phyloP scores from a whole-genome alignment of 371 early-diverging fungal genomes.

The Mortierella sp. region DNA sequence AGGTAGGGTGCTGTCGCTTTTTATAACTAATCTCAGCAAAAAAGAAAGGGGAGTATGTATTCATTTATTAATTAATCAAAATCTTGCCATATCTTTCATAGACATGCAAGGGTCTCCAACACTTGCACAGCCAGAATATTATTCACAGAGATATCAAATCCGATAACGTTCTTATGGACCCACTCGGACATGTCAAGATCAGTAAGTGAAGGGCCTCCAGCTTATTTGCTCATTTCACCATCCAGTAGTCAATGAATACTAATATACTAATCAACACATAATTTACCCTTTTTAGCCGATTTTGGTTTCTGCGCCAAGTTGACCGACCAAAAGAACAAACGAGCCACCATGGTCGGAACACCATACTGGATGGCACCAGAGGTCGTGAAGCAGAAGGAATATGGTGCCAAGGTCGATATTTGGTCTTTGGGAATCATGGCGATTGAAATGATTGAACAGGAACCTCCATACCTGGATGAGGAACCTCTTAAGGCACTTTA shows the following conservation, averaged over 20 bases:
- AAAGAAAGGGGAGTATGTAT: neutral
- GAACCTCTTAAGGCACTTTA: conserved; percentile 95
- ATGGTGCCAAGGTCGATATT: conserved; percentile 92
- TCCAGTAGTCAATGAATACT: neutral
- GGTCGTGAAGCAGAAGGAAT: conserved; percentile 92
- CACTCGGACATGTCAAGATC: conserved; percentile 93
- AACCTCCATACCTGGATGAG: conserved; percentile 97
- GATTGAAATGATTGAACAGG: conserved; percentile 98
- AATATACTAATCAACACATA: neutral
- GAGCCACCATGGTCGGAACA: conserved; percentile 98
- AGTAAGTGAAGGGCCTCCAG: conserved; percentile 60
- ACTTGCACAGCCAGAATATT: conserved; percentile 92
- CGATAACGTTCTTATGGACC: conserved; percentile 92
- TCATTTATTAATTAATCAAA: neutral
- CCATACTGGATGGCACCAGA: conserved; percentile 97
- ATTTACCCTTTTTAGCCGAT: conserved; percentile 63
- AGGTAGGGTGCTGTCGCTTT: conserved; percentile 64
- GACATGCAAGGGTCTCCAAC: conserved; percentile 90
- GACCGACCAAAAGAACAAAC: conserved; percentile 85
- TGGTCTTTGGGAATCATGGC: conserved; percentile 97
- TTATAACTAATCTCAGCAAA: neutral
- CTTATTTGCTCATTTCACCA: neutral
- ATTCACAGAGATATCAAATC: conserved; percentile 98
- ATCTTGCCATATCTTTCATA: conserved; percentile 17
- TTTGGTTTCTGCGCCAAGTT: conserved; percentile 98